Percentiles rank a stretch among this genome's conserved stretches.
phyloP scores from a whole-genome alignment of 148 eudicot genomes.

The Vaccinium corymbosum region DNA sequence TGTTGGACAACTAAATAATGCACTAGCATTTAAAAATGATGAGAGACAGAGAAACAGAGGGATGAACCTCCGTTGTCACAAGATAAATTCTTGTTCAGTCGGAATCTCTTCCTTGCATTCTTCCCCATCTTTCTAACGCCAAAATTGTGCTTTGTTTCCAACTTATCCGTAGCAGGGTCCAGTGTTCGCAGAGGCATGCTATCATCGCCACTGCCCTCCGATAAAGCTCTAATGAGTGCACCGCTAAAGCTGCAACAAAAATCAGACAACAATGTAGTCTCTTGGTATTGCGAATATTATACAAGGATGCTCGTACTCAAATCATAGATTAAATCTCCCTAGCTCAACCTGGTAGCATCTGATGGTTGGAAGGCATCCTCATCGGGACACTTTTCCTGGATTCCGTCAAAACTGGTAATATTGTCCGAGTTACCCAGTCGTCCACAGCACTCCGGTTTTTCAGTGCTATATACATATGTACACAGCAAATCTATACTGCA shows the following conservation, averaged over 20 bases:
- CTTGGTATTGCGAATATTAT: neutral
- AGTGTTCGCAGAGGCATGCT: slow-evolving; percentile 2
- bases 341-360: slow-evolving; percentile 10
- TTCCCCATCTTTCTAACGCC: slow-evolving; percentile 40
- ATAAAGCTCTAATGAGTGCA: slow-evolving; percentile 7
- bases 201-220: slow-evolving; percentile 15
- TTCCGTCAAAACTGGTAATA: slow-evolving; percentile 6
- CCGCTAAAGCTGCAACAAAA: slow-evolving; percentile 17
- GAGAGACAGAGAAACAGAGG: neutral
- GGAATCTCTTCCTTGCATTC: slow-evolving; percentile 50
- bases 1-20: neutral
- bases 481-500: slow-evolving; percentile 6
- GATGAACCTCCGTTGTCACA: slow-evolving; percentile 28
- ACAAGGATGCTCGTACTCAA: slow-evolving; percentile 2
- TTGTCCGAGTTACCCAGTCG: neutral
- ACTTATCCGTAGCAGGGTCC: slow-evolving; percentile 17
- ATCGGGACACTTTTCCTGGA: neutral
- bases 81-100: slow-evolving; percentile 41
- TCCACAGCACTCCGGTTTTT: neutral
- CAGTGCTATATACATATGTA: neutral
- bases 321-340: neutral
- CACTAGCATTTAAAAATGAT: neutral
- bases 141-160: slow-evolving; percentile 22
- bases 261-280: neutral
- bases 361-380: slow-evolving; percentile 15